Evolutionary conservation across 2,329 filamentous ascomycete species (phyloP), one percentile per base, ranked within the genome.

Genomic region (Scleromitrula shiraiana): DNA sequence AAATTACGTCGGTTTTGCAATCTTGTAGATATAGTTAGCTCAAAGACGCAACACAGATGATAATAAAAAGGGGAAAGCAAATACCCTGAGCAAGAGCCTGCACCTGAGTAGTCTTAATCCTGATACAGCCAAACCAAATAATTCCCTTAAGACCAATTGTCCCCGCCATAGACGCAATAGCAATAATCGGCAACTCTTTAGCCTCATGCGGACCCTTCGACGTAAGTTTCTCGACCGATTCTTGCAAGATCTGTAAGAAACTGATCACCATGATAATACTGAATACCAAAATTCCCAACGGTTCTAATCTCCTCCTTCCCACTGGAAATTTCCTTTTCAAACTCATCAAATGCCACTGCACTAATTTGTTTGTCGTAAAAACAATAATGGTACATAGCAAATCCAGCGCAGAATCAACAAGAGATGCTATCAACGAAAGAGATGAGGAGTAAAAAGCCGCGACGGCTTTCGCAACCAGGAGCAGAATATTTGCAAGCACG

Each of bases 181-280:
- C 77, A 2, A 74, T 63, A 0, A 67, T 58, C 0, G 74, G 72
- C 0, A 81, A 65, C 10, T 64, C 55, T 1, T 70, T 71, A 0
- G 71, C 68, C 30, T 65, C 59, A 49, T 71, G 69, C 4, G 69
- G 57, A 2, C 54, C 53, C 29, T 60, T 57, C 0, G 74, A 73
- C 27, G 77, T 64, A 8, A 81, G 60, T 56, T 78, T 80, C 52
- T 70, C 53, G 0, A 78, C 69, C 0, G 75, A 78, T 57, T 80
- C 77, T 60, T 80, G 69, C 15, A 80, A 59, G 45, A 81, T 77
- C 55, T 80, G 75, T 1, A 76, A 52, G 53, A 81, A 80, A 2
- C 75, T 78, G n/a, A 79, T 71, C 36, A 80, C 70, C 77, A 80
- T 80, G 52, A 77, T 75, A 57, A 80, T 75, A 30, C 70, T 73